Evolutionary conservation across 768 basidiomycete species (phyloP).

Genomic region (Tricholoma saponaceum): DNA sequence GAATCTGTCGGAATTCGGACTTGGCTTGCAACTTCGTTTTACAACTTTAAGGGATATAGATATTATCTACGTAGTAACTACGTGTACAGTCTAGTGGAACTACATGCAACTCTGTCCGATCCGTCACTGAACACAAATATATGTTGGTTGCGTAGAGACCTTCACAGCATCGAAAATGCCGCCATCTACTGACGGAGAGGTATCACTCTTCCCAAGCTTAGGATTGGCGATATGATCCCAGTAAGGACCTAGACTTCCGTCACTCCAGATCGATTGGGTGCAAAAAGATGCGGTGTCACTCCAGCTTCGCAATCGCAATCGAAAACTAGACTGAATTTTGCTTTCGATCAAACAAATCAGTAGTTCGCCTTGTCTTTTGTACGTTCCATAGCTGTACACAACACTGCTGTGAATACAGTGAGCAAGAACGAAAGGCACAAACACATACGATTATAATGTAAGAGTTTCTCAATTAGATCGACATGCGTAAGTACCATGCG

Average conservation of each 20-base stretch:
- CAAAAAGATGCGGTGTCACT: neutral
- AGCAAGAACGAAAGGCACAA: neutral
- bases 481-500: conserved; percentile 98
- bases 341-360: conserved; percentile 1
- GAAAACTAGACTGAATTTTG: no score
- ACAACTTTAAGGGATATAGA: no score
- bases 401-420: neutral
- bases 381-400: conserved; percentile 42
- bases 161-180: no score
- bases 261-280: neutral
- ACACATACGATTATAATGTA: conserved; percentile 90
- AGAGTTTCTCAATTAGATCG: conserved; percentile 93
- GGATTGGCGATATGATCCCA: no score
- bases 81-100: no score
- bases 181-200: no score
- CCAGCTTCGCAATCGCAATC: neutral
- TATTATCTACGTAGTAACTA: no score
- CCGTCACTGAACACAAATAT: no score
- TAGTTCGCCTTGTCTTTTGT: conserved; percentile 38
- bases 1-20: neutral
- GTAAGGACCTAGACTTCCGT: neutral
- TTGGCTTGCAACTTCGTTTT: neutral
- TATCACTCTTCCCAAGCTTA: no score
- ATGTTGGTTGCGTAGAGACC: no score
- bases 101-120: no score